phyloP scores from a whole-genome alignment of 2,329 filamentous ascomycete species.

The Arthrinium puccinioides region DNA sequence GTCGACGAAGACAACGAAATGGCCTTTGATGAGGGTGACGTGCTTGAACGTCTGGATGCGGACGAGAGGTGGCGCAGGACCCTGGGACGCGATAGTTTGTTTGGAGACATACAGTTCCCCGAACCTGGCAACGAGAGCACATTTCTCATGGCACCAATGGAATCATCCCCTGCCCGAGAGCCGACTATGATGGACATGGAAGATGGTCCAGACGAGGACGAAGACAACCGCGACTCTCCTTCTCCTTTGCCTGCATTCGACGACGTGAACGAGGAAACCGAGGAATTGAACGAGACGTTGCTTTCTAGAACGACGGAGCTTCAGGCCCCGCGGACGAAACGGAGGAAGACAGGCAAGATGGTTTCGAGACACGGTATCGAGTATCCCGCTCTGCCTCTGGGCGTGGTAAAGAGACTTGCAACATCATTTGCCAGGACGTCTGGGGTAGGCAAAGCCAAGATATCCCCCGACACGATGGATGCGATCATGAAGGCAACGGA shows the following conservation, averaged over 20 bases:
- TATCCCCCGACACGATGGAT: conserved; percentile 66
- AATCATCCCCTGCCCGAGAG: conserved; percentile 19
- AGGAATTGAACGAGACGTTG: conserved; percentile 10
- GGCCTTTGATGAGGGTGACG: conserved; percentile 29
- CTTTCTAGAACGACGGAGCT: conserved; percentile 8
- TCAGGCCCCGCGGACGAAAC: conserved; percentile 12
- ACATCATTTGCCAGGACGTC: conserved; percentile 64
- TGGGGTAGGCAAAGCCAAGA: conserved; percentile 57
- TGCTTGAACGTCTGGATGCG: conserved; percentile 37
- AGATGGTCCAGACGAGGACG: neutral
- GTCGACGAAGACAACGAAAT: conserved; percentile 29
- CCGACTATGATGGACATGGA: conserved; percentile 8
- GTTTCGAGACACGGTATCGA: conserved; percentile 67
- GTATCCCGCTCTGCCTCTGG: conserved; percentile 66
- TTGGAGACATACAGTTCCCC: conserved; percentile 41
- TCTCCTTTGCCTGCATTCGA: conserved; percentile 10
- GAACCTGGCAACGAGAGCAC: conserved; percentile 42
- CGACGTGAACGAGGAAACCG: conserved; percentile 11
- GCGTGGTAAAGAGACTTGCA: conserved; percentile 67
- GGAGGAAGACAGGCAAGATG: conserved; percentile 39
- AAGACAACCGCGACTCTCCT: conserved; percentile 5
- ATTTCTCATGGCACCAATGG: conserved; percentile 35
- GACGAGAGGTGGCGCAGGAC: conserved; percentile 32
- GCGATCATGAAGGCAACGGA: conserved; percentile 76
- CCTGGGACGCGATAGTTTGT: conserved; percentile 39